Evolutionary conservation across 2,329 filamentous ascomycete genomes (phyloP).

Genomic region (Neodidymelliopsis sp.): DNA sequence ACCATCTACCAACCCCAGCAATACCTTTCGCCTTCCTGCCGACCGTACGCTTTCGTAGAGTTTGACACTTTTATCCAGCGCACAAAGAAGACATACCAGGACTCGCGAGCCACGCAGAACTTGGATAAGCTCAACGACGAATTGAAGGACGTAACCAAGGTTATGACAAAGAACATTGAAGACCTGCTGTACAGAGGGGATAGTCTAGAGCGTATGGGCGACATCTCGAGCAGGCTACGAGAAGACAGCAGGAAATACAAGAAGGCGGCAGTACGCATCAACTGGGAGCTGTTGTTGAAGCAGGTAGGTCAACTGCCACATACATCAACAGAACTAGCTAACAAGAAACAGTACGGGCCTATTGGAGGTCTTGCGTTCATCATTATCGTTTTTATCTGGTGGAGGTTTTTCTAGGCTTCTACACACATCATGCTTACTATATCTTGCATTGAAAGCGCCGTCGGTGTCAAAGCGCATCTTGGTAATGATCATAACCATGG

Average conservation of each 20-base stretch:
- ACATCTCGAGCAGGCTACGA: conserved; percentile 83
- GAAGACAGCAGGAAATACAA: conserved; percentile 97
- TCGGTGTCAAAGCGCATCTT: background rate
- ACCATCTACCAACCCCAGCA: conserved; percentile 79
- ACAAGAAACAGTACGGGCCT: conserved; percentile 74
- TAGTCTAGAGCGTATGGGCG: conserved; percentile 94
- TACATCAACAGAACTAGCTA: too few relatives aligned
- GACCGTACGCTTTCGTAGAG: conserved; percentile 96
- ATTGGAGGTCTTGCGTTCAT: conserved; percentile 83
- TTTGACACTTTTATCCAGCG: conserved; percentile 97
- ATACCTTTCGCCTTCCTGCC: conserved; percentile 75
- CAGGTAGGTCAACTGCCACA: conserved; percentile 62
- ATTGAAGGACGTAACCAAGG: conserved; percentile 95
- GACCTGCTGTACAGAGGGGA: conserved; percentile 95
- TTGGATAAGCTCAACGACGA: conserved; percentile 96
- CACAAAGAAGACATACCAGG: conserved; percentile 92
- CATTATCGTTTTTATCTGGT: conserved; percentile 86
- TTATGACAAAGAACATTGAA: conserved; percentile 99
- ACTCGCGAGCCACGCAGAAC: conserved; percentile 88
- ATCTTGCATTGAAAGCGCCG: background rate
- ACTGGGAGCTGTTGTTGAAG: conserved; percentile 96
- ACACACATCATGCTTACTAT: background rate
- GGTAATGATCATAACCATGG: background rate
- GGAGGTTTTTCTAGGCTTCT: conserved; percentile 80
- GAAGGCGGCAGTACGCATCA: conserved; percentile 91